These are phyloP conservation scores for Singerocomus rubriflavus DNA, from an alignment of 1,284 basidiomycete genomes.

Conservation along the genomic window DNA sequence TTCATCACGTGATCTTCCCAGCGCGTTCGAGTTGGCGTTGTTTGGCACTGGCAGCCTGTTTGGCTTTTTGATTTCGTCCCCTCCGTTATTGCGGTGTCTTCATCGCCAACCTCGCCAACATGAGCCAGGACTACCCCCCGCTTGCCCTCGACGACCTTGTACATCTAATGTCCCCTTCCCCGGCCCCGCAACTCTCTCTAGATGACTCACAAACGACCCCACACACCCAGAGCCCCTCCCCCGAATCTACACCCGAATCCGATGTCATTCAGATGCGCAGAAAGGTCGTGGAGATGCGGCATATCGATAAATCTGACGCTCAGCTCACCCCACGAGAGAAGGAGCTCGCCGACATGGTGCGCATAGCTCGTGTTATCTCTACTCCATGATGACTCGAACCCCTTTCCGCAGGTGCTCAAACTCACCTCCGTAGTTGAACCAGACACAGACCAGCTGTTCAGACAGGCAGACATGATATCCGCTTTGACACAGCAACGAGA, in stretches of 20 bases:
- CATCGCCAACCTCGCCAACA: slow-evolving; percentile 6
- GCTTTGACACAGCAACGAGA: slow-evolving; percentile 56
- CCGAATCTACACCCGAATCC: slow-evolving; percentile 22
- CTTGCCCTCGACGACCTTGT: slow-evolving; percentile 43
- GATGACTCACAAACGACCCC: slow-evolving; percentile 22
- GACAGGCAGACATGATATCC: slow-evolving; percentile 61
- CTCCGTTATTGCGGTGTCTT: slow-evolving; percentile 9
- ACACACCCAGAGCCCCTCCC: slow-evolving; percentile 19
- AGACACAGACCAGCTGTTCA: slow-evolving; percentile 47
- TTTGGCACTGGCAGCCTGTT: slow-evolving; percentile 22
- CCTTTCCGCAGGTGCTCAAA: slow-evolving; percentile 44
- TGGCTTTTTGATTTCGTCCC: slow-evolving; percentile 35
- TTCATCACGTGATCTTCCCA: slow-evolving; percentile 26
- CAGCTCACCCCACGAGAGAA: slow-evolving; percentile 39
- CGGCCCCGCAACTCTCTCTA: slow-evolving; percentile 25
- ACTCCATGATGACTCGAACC: slow-evolving; percentile 4
- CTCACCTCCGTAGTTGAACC: slow-evolving; percentile 42
- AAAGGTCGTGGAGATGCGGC: slow-evolving; percentile 18
- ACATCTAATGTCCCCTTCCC: slow-evolving; percentile 40
- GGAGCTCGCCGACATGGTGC: slow-evolving; percentile 60
- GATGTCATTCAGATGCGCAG: slow-evolving; percentile 27
- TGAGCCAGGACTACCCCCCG: slow-evolving; percentile 33
- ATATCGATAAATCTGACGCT: neutral
- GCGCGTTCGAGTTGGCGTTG: slow-evolving; percentile 35
- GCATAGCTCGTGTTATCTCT: slow-evolving; percentile 18